These are phyloP conservation scores for Davidsoniella virescens DNA, from an alignment of 2,329 filamentous ascomycete species.

Conservation along the genomic window DNA sequence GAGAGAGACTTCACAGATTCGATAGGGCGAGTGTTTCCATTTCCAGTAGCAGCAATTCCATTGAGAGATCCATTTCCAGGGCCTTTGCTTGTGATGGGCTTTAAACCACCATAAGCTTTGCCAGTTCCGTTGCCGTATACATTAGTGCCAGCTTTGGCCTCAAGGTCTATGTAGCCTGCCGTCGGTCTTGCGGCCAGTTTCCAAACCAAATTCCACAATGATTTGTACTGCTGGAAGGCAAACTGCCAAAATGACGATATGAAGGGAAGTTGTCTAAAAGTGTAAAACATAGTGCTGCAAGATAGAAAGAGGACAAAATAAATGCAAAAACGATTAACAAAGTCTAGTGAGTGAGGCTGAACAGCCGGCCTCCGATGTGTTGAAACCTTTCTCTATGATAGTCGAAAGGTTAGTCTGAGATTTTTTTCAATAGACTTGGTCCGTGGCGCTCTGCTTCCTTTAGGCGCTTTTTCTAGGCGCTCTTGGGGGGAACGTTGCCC, in stretches of 20 bases:
- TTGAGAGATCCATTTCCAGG: conserved; percentile 8
- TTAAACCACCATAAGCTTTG: conserved; percentile 12
- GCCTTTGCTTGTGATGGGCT: conserved; percentile 13
- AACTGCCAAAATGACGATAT: conserved; percentile 13
- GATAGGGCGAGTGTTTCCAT: conserved; percentile 8
- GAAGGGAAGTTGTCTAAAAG: conserved; percentile 11
- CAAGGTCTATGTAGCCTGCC: conserved; percentile 12
- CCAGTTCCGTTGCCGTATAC: conserved; percentile 6
- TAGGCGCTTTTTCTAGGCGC: conserved; percentile 3
- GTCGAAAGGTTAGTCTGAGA: background rate
- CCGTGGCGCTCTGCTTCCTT: background rate
- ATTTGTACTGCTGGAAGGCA: conserved; percentile 13
- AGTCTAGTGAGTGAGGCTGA: background rate
- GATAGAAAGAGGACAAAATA: background rate
- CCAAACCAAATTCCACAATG: conserved; percentile 13
- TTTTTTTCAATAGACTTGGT: conserved; percentile 2
- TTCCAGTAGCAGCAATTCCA: conserved; percentile 10
- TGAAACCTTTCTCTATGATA: background rate
- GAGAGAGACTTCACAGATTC: conserved; percentile 1
- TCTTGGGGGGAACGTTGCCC: background rate
- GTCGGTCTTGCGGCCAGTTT: conserved; percentile 11
- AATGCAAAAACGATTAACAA: too few species aligned
- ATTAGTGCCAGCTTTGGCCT: conserved; percentile 7
- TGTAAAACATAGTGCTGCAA: conserved; percentile 10
- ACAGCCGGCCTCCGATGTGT: background rate